Conservation (phyloP, 805 yeast species). For the Yamadazyma endophytica region DNA sequence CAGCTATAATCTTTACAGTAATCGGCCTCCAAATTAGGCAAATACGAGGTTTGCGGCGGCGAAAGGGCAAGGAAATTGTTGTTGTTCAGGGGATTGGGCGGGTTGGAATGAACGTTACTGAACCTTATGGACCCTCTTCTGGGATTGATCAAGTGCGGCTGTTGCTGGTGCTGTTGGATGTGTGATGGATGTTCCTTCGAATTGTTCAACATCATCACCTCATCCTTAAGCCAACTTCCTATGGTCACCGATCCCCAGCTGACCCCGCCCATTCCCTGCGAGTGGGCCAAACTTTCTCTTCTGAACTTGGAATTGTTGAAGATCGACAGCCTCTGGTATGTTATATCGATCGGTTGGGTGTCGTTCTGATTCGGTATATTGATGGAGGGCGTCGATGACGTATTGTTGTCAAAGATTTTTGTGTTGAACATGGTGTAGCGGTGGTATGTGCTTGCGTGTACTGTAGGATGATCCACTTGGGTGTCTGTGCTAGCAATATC, state of each 20-base stretch:
- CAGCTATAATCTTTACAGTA: constrained; percentile 96
- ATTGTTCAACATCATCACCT: constrained; percentile 57
- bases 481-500: no score
- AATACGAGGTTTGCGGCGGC: constrained; percentile 72
- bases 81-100: constrained; percentile 5
- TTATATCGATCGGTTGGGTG: constrained; percentile 43
- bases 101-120: constrained; percentile 10
- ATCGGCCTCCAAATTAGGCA: constrained; percentile 91
- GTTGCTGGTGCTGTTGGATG: background rate
- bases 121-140: background rate
- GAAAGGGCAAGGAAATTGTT: constrained; percentile 33
- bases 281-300: constrained; percentile 89
- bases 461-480: no score
- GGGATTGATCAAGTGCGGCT: constrained; percentile 7
- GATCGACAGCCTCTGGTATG: constrained; percentile 38
- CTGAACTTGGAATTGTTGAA: constrained; percentile 51
- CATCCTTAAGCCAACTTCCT: constrained; percentile 95
- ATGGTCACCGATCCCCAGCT: constrained; percentile 96
- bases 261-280: constrained; percentile 97
- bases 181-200: constrained; percentile 1
- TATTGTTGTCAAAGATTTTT: constrained; percentile 31
- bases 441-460: no score
- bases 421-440: constrained; percentile 35
- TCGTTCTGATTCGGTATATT: constrained; percentile 20
- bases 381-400: constrained; percentile 17